Evolutionary conservation across 2,329 filamentous ascomycete genomes (phyloP).

Genomic region (Macroventuria anomochaeta): DNA sequence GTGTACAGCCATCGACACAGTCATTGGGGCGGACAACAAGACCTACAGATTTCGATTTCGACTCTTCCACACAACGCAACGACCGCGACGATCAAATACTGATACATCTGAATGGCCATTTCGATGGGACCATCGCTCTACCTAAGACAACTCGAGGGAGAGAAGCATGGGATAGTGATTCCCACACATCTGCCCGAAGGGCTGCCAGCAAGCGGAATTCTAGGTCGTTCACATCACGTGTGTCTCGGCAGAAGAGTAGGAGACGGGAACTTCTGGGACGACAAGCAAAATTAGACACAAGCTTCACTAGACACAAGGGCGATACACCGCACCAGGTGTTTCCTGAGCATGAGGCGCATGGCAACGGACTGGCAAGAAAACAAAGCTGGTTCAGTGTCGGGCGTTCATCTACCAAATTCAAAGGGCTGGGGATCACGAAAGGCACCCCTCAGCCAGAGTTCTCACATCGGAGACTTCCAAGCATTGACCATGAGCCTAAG

Average conservation of each 20-base stretch:
- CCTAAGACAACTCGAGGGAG: constrained; percentile 26
- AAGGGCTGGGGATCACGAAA: constrained; percentile 46
- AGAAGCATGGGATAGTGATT: constrained; percentile 32
- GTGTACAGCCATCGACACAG: background rate
- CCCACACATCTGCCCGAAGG: constrained; percentile 36
- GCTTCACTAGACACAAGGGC: constrained; percentile 61
- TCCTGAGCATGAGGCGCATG: constrained; percentile 41
- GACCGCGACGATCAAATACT: constrained; percentile 34
- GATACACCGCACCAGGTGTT: constrained; percentile 56
- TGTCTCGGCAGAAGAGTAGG: constrained; percentile 60
- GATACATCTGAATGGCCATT: constrained; percentile 35
- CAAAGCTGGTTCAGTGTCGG: constrained; percentile 41
- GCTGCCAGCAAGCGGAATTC: constrained; percentile 42
- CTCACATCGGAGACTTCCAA: constrained; percentile 22
- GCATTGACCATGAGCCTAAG: constrained; percentile 31
- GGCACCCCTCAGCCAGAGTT: constrained; percentile 41
- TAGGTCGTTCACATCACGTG: constrained; percentile 44
- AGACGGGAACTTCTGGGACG: constrained; percentile 65
- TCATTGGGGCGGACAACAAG: constrained; percentile 2
- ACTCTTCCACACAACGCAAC: constrained; percentile 14
- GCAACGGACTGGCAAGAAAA: constrained; percentile 32
- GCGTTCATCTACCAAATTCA: constrained; percentile 37
- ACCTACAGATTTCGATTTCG: constrained; percentile 2
- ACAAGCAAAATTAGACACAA: constrained; percentile 70
- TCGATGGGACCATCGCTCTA: constrained; percentile 28